Percentiles rank a stretch among this genome's conserved stretches.
phyloP scores from a whole-genome alignment of 805 yeast genomes.

The Huiozyma naganishii region DNA sequence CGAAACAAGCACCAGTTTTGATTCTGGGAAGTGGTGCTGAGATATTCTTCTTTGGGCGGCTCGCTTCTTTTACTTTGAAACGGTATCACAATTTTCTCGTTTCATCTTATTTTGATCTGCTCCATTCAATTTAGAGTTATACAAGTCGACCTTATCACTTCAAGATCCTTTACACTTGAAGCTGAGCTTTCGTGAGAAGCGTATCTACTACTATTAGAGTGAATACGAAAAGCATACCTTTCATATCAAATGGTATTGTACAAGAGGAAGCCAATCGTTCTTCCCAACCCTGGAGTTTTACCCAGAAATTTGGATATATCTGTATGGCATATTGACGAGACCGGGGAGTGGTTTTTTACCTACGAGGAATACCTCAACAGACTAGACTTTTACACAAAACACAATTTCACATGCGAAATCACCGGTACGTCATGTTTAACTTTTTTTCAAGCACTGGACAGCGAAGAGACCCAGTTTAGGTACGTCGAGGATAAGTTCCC shows the following conservation, averaged over 20 bases:
- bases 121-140: no score
- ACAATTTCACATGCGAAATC: slow-evolving; percentile 88
- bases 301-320: slow-evolving; percentile 47
- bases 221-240: background rate
- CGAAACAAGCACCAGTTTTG: no score
- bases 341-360: slow-evolving; percentile 76
- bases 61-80: no score
- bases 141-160: no score
- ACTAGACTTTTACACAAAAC: slow-evolving; percentile 59
- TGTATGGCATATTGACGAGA: slow-evolving; percentile 75
- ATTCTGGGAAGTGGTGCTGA: no score
- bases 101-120: no score
- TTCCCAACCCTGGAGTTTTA: slow-evolving; percentile 44
- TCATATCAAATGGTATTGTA: slow-evolving; percentile 48
- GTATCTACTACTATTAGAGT: no score
- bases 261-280: slow-evolving; percentile 59
- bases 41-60: no score
- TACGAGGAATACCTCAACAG: slow-evolving; percentile 69
- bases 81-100: no score
- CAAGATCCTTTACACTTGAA: no score
- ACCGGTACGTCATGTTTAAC: slow-evolving; percentile 90
- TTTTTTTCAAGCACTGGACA: slow-evolving; percentile 75
- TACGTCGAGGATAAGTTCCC: slow-evolving; percentile 79
- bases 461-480: slow-evolving; percentile 53
- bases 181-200: no score